phyloP scores from a whole-genome alignment of 2,329 filamentous ascomycete species.

The Penicillium sumatraense region DNA sequence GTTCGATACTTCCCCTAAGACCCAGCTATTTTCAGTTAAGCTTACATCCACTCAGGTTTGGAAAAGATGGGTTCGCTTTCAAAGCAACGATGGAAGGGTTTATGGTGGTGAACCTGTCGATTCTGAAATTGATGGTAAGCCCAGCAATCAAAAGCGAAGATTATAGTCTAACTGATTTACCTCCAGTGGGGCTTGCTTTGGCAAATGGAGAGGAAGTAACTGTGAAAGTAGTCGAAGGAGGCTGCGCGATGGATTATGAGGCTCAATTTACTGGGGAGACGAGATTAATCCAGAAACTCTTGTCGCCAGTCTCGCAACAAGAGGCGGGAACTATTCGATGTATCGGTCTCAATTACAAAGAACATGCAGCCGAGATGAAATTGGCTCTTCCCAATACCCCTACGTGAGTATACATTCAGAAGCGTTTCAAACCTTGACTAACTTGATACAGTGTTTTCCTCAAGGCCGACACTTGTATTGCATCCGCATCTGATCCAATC shows the following conservation, averaged over 20 bases:
- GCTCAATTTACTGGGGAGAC: conserved; percentile 12
- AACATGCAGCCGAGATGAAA: conserved; percentile 19
- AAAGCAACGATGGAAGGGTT: conserved; percentile 8
- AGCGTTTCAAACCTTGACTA: neutral
- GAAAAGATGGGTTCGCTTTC: conserved; percentile 18
- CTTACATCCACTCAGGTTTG: conserved; percentile 6
- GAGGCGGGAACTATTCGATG: conserved; percentile 18
- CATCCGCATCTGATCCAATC: conserved; percentile 15
- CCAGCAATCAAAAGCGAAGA: neutral
- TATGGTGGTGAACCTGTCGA: conserved; percentile 16
- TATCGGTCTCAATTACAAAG: conserved; percentile 18
- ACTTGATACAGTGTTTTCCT: conserved; percentile 9
- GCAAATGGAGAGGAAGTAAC: conserved; percentile 1
- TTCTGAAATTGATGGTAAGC: conserved; percentile 10
- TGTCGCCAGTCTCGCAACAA: conserved; percentile 13
- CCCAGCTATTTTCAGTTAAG: neutral
- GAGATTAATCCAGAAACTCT: conserved; percentile 4
- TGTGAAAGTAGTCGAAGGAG: conserved; percentile 8
- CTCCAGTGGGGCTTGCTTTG: conserved; percentile 9
- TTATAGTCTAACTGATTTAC: neutral
- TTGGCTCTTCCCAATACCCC: conserved; percentile 13
- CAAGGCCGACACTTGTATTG: conserved; percentile 14
- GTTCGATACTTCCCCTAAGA: neutral
- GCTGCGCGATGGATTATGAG: conserved; percentile 11
- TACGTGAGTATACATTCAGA: conserved; percentile 3